Percentiles rank a stretch among this genome's conserved stretches.
These are phyloP conservation scores for Penicillium canescens DNA, from an alignment of 495 filamentous ascomycete genomes.

Conservation along the genomic window DNA sequence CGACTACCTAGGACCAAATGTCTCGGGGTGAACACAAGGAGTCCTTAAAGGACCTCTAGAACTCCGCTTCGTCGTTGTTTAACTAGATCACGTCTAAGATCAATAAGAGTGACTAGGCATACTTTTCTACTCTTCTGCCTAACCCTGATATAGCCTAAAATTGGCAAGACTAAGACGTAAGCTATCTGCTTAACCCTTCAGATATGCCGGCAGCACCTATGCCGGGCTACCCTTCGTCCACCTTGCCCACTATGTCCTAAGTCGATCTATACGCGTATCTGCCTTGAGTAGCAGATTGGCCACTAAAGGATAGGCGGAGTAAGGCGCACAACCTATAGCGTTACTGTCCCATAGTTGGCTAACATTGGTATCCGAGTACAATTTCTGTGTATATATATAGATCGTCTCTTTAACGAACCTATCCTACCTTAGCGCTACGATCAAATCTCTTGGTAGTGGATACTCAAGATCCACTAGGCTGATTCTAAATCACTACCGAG, in stretches of 20 bases:
- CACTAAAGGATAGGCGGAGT: too few relatives aligned
- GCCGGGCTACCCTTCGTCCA: constrained; percentile 3
- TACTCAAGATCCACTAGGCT: not conserved
- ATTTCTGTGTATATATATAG: not conserved
- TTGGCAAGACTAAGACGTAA: constrained; percentile 1
- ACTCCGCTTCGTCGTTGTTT: not conserved
- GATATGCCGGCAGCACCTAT: not conserved
- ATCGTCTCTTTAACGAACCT: not conserved
- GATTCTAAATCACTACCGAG: not conserved
- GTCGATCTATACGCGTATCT: not conserved
- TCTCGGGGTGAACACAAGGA: not conserved
- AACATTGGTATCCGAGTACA: not conserved
- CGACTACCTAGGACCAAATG: not conserved
- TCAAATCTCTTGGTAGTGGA: not conserved
- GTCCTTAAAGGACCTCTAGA: not conserved
- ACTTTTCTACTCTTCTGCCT: constrained; percentile 3
- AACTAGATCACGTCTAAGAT: not conserved
- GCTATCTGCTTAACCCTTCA: not conserved
- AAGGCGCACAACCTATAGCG: not conserved
- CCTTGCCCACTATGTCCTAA: not conserved
- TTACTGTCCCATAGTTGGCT: not conserved
- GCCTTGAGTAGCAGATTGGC: not conserved
- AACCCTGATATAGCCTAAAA: not conserved
- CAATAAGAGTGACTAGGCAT: not conserved
- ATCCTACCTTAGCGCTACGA: not conserved